phyloP scores from a whole-genome alignment of 1,284 basidiomycete species.

The Rugosomyces carneus region DNA sequence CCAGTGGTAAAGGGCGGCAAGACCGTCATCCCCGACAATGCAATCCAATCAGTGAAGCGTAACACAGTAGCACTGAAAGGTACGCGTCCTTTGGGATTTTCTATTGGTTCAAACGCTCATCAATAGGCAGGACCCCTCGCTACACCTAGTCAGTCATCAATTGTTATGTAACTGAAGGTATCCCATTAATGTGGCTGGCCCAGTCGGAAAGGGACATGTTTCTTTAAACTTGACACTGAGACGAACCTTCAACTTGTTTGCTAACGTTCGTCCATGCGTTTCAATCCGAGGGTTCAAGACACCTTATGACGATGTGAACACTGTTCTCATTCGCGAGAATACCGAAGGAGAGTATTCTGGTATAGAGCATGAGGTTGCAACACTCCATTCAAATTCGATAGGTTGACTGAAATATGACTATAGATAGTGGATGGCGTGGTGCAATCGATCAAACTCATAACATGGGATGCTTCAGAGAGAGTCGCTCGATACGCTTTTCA shows the following conservation, averaged over 20 bases:
- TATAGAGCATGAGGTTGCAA: constrained; percentile 96
- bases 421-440: constrained; percentile 96
- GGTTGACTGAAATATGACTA: constrained; percentile 1
- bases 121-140: constrained; percentile 72
- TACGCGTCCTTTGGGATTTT: constrained; percentile 26
- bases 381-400: too few species aligned
- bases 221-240: constrained; percentile 97
- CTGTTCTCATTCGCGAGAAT: constrained; percentile 98
- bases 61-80: constrained; percentile 99
- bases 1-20: constrained; percentile 94
- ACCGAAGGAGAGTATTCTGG: constrained; percentile 99
- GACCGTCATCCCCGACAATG: constrained; percentile 92
- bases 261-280: constrained; percentile 95
- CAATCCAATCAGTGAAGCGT: constrained; percentile 90
- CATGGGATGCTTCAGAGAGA: constrained; percentile 97
- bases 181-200: constrained; percentile 12
- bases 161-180: constrained; percentile 1
- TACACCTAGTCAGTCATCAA: constrained; percentile 69
- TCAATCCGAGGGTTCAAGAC: constrained; percentile 98
- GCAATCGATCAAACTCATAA: constrained; percentile 99
- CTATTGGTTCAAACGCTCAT: constrained; percentile 1
- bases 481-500: constrained; percentile 99
- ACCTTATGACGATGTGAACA: constrained; percentile 97
- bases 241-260: constrained; percentile 96
- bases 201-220: constrained; percentile 99